Base-by-base conservation (phyloP, 1,284 basidiomycete species). In the Irpex lacteus region DNA sequence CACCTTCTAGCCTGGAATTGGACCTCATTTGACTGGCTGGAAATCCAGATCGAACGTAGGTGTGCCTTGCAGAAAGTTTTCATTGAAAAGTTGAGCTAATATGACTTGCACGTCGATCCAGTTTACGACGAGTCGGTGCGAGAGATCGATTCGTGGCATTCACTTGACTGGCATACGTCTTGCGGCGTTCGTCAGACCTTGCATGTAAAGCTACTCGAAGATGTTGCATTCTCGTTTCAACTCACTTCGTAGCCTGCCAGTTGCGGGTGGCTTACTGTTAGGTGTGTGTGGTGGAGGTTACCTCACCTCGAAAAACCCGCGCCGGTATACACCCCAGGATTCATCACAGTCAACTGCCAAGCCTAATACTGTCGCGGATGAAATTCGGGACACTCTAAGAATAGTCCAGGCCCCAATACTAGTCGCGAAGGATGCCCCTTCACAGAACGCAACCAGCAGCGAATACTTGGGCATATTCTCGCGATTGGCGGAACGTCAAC, bases 401-500 rank as follows among this genome's bases (percentile, higher is more conserved):
- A 53, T 15, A 44, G 40, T 15, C 40, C 40, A 44, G 15, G 40
- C 40, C 40, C 40, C 40, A 44, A 5, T 44, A 44, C 40, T 44
- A 44, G 40, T 44, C 11, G 26, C 26, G 26, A 26, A 26, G 26
- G 26, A 49, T 49, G 4, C 13, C 44, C 11, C 18, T 38, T 47
- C 21, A 32, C 54, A 52, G 21, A 34, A 18, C 56, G 13, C 53
- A 38, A 32, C 5, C 21, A 11, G 11, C 21, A n/a, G n/a, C 18
- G 19, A 37, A 7, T 38, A 32, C 13, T 32, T 68, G n/a, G 64
- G 67, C 44, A 57, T 67, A 4, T 64, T 67, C 55, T 8, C 37
- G 44, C 26, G 62, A n/a, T 44, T 68, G 5, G 65, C 65, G 32
- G 37, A 60, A 19, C 40, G 65, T 34, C 68, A 73, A 53, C 60